These are phyloP conservation scores for Saccharomyces hybrid DNA, from an alignment of 1,139 yeast species.

Conservation along the genomic window DNA sequence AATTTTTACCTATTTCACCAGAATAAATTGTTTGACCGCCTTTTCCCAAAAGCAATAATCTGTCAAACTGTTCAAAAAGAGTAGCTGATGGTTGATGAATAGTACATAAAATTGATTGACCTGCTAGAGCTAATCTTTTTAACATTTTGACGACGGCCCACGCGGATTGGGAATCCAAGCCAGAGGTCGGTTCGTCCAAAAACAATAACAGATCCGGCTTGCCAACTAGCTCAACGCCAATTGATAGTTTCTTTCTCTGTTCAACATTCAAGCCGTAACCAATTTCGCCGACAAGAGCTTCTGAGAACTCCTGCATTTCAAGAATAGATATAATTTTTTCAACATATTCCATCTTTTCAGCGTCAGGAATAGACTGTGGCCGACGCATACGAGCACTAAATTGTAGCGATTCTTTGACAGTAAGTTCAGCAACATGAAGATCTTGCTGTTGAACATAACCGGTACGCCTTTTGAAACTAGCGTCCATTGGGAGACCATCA, in stretches of 20 bases:
- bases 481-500: conserved; percentile 40
- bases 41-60: conserved; percentile 37
- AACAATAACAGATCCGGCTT: conserved; percentile 39
- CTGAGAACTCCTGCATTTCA: conserved; percentile 42
- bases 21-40: conserved; percentile 56
- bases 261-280: conserved; percentile 51
- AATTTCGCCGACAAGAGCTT: conserved; percentile 43
- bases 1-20: conserved; percentile 50
- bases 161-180: conserved; percentile 43
- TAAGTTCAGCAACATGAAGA: conserved; percentile 41
- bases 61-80: conserved; percentile 42
- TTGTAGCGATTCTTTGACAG: conserved; percentile 43
- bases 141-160: conserved; percentile 40
- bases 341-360: conserved; percentile 40
- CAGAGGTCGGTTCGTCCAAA: conserved; percentile 43
- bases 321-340: conserved; percentile 41
- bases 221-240: conserved; percentile 44
- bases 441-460: conserved; percentile 56
- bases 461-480: conserved; percentile 43
- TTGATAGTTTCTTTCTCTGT: conserved; percentile 47
- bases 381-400: conserved; percentile 46
- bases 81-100: conserved; percentile 43
- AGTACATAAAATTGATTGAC: conserved; percentile 38
- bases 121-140: conserved; percentile 37
- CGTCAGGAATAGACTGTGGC: conserved; percentile 36